These are phyloP conservation scores for Basipetospora chlamydospora DNA, from an alignment of 2,329 filamentous ascomycete species.

Conservation along the genomic window DNA sequence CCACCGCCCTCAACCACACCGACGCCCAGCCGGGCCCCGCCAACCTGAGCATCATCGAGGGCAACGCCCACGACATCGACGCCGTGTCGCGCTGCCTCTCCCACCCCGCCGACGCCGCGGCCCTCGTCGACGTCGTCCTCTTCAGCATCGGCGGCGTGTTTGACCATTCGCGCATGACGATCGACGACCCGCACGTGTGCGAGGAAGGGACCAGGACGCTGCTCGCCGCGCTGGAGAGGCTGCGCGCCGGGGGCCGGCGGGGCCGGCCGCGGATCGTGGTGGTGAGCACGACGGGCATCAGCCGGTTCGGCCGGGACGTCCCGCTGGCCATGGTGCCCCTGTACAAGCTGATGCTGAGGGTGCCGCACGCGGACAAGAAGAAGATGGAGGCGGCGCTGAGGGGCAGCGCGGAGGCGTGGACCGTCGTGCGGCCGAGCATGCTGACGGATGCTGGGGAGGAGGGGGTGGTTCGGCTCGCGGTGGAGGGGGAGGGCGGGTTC, in stretches of 20 bases:
- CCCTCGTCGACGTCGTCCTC: slow-evolving; percentile 30
- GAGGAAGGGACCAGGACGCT: slow-evolving; percentile 26
- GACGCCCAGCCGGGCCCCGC: slow-evolving; percentile 8
- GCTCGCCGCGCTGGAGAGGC: slow-evolving; percentile 20
- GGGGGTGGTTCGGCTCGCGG: slow-evolving; percentile 19
- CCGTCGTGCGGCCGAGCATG: slow-evolving; percentile 23
- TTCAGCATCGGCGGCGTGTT: slow-evolving; percentile 29
- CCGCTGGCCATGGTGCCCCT: slow-evolving; percentile 27
- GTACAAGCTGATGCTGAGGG: slow-evolving; percentile 24
- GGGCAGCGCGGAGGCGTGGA: slow-evolving; percentile 18
- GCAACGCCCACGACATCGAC: slow-evolving; percentile 29
- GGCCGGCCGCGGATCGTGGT: slow-evolving; percentile 20
- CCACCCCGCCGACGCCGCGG: slow-evolving; percentile 11
- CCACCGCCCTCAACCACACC: slow-evolving; percentile 16
- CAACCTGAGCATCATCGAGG: slow-evolving; percentile 28
- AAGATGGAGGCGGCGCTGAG: slow-evolving; percentile 25
- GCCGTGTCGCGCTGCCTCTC: slow-evolving; percentile 23
- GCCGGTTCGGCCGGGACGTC: slow-evolving; percentile 21
- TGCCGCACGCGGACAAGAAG: slow-evolving; percentile 32
- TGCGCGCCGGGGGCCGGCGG: slow-evolving; percentile 13
- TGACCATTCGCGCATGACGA: slow-evolving; percentile 17
- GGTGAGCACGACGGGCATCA: slow-evolving; percentile 26
- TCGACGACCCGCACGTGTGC: slow-evolving; percentile 34
- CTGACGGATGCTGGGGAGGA: slow-evolving; percentile 14
- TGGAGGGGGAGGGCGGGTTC: slow-evolving; percentile 20